Evolutionary conservation across 257 asterid species (phyloP).

Genomic region (Solanum megistacrolobum): DNA sequence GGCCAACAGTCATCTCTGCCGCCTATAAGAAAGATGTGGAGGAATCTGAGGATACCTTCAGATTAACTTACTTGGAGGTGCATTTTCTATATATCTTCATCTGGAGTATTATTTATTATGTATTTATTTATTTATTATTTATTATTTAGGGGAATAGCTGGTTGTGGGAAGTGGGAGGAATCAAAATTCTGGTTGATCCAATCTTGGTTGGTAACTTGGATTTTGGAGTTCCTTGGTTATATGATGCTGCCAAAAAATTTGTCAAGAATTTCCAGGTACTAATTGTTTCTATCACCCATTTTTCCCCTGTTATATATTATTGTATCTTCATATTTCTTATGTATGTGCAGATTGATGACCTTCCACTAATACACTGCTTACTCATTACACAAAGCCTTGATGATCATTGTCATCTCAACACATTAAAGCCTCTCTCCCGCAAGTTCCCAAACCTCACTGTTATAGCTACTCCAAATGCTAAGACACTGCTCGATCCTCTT

Average conservation of each 20-base stretch:
- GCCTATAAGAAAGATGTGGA: slow-evolving; percentile 39
- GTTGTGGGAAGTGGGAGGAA: slow-evolving; percentile 92
- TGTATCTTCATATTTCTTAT: not conserved
- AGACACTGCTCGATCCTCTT: not conserved
- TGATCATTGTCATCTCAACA: slow-evolving; percentile 89
- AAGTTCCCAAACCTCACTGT: slow-evolving; percentile 62
- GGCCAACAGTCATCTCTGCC: slow-evolving; percentile 31
- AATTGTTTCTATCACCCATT: not conserved
- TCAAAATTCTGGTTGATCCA: slow-evolving; percentile 81
- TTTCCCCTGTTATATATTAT: no score
- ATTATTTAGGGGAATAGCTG: slow-evolving; percentile 72
- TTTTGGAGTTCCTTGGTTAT: slow-evolving; percentile 89
- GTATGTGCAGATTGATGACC: slow-evolving; percentile 71
- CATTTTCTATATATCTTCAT: not conserved
- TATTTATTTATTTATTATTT: no score
- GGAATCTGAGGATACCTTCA: slow-evolving; percentile 43
- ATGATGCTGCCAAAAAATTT: slow-evolving; percentile 85
- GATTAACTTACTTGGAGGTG: slow-evolving; percentile 95
- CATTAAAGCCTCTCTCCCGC: slow-evolving; percentile 70
- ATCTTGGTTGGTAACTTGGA: slow-evolving; percentile 93
- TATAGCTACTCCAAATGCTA: slow-evolving; percentile 27
- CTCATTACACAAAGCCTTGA: slow-evolving; percentile 96
- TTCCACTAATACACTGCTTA: slow-evolving; percentile 67
- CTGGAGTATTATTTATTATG: no score
- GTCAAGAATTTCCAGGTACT: slow-evolving; percentile 62